Evolutionary conservation across 768 basidiomycete species (phyloP).

Genomic region (Boletus edulis): DNA sequence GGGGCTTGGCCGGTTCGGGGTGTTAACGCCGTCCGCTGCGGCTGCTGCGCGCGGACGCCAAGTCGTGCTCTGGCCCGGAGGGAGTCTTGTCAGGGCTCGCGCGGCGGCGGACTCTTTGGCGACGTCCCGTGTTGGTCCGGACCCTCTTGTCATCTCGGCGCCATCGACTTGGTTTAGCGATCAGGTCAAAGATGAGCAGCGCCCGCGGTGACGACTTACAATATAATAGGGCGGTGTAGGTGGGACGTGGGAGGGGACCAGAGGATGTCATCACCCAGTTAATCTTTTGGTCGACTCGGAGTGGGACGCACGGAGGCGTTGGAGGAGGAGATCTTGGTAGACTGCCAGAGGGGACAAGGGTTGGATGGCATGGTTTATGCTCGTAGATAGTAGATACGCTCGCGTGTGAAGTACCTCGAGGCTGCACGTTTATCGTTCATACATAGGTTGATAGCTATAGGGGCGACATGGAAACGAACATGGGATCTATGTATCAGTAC

Average conservation of each 20-base stretch:
- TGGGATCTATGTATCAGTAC: no score
- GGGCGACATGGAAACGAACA: no score
- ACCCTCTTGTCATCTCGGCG: constrained; percentile 6
- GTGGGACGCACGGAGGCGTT: background rate
- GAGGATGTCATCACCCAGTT: constrained; percentile 5
- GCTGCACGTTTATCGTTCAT: no score
- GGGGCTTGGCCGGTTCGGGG: background rate
- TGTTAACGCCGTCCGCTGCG: background rate
- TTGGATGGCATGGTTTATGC: no score
- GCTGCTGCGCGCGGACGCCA: background rate
- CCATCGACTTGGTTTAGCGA: constrained; percentile 3
- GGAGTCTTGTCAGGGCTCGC: constrained; percentile 5
- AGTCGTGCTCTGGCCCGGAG: no score
- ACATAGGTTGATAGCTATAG: no score
- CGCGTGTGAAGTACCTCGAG: background rate
- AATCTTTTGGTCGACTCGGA: background rate
- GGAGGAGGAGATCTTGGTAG: constrained; percentile 4
- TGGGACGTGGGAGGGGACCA: constrained; percentile 3
- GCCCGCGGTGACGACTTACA: background rate
- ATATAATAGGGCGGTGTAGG: constrained; percentile 7
- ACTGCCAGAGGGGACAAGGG: background rate
- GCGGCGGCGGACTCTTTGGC: constrained; percentile 15
- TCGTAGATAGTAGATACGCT: no score
- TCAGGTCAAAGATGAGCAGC: background rate
- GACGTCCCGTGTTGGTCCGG: constrained; percentile 5